Conservation (phyloP, 768 basidiomycete genomes). For the Royoungia palumana region DNA sequence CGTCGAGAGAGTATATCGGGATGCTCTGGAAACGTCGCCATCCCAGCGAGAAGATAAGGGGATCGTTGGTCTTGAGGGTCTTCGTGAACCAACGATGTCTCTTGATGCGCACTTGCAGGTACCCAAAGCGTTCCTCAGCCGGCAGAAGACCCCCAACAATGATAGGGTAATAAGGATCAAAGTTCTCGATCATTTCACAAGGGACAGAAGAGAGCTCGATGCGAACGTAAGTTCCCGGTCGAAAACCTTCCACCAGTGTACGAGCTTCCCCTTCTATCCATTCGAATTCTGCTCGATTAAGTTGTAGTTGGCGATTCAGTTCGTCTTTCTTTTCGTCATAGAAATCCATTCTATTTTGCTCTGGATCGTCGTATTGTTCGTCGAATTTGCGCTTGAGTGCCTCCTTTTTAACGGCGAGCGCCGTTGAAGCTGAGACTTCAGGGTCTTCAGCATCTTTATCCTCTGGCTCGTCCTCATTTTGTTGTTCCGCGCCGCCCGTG, state of each 20-base stretch:
- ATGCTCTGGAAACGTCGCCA: conserved; percentile 96
- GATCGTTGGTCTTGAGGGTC: conserved; percentile 96
- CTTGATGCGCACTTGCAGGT: conserved; percentile 93
- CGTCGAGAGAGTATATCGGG: conserved; percentile 95
- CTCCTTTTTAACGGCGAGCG: conserved; percentile 84
- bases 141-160: conserved; percentile 88
- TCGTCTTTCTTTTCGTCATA: conserved; percentile 92
- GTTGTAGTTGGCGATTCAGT: conserved; percentile 75
- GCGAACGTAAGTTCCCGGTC: conserved; percentile 89
- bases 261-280: conserved; percentile 74
- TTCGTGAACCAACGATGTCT: conserved; percentile 90
- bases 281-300: conserved; percentile 85
- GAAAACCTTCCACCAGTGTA: conserved; percentile 83
- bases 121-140: conserved; percentile 90
- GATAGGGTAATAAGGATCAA: conserved; percentile 88
- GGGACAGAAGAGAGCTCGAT: conserved; percentile 84
- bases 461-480: conserved; percentile 38
- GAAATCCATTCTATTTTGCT: conserved; percentile 75
- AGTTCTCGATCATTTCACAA: conserved; percentile 88
- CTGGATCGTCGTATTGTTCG: conserved; percentile 92
- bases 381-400: conserved; percentile 93
- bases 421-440: conserved; percentile 42
- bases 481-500: conserved; percentile 37
- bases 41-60: conserved; percentile 93
- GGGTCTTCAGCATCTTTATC: conserved; percentile 29